Evolutionary conservation across 2,329 filamentous ascomycete species (phyloP).

Genomic region (Eurotiales sp.): DNA sequence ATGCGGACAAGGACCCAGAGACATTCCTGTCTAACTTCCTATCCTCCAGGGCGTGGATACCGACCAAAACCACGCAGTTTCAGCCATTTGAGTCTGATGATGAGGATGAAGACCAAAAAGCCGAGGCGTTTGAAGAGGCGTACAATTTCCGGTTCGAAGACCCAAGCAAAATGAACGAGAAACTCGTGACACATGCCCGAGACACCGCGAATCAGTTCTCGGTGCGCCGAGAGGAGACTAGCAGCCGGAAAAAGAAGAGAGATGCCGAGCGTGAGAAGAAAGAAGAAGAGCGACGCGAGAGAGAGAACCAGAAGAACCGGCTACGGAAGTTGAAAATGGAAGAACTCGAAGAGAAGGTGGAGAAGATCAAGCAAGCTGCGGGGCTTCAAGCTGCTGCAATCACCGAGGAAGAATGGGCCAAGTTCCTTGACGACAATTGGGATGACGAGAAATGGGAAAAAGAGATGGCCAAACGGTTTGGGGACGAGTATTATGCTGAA

Average conservation of each 20-base stretch:
- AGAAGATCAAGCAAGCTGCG: slow-evolving; percentile 83
- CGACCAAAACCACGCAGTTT: slow-evolving; percentile 62
- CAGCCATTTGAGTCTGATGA: slow-evolving; percentile 91
- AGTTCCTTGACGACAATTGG: slow-evolving; percentile 82
- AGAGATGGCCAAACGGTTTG: slow-evolving; percentile 85
- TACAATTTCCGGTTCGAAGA: slow-evolving; percentile 98
- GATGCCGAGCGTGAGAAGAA: slow-evolving; percentile 74
- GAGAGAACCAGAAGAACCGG: slow-evolving; percentile 75
- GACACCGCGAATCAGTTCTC: slow-evolving; percentile 77
- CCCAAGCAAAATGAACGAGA: slow-evolving; percentile 80
- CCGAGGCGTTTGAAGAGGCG: slow-evolving; percentile 84
- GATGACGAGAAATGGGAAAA: slow-evolving; percentile 86
- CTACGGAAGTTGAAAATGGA: slow-evolving; percentile 86
- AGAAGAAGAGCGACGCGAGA: slow-evolving; percentile 71
- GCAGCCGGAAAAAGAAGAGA: slow-evolving; percentile 69
- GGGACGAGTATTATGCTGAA: slow-evolving; percentile 83
- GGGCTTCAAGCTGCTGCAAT: slow-evolving; percentile 66
- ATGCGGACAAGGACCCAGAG: slow-evolving; percentile 85
- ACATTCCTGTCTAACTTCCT: slow-evolving; percentile 94
- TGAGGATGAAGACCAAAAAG: slow-evolving; percentile 66
- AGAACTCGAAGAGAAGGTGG: slow-evolving; percentile 80
- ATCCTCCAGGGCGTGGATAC: slow-evolving; percentile 84
- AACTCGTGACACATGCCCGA: slow-evolving; percentile 82
- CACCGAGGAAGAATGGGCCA: slow-evolving; percentile 75
- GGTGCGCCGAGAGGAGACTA: slow-evolving; percentile 79